Evolutionary conservation across 1,284 basidiomycete species (phyloP).

Genomic region (Pterula multifida): DNA sequence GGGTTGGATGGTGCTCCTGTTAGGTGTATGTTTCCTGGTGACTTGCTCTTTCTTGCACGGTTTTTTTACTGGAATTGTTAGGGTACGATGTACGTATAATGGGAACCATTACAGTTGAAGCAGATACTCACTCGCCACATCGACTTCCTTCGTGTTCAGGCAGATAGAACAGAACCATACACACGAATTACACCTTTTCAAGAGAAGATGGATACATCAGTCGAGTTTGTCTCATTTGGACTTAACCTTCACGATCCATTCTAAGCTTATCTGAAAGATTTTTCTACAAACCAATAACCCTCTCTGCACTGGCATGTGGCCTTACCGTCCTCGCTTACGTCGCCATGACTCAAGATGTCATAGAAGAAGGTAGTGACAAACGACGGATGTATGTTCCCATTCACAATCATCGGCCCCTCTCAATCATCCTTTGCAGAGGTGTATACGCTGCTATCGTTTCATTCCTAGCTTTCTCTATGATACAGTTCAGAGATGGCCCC

Average conservation of each 20-base stretch:
- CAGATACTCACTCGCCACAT: slow-evolving; percentile 1
- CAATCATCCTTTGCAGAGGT: slow-evolving; percentile 31
- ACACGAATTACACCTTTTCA: slow-evolving; percentile 72
- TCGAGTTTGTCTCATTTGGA: slow-evolving; percentile 45
- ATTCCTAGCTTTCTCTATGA: slow-evolving; percentile 69
- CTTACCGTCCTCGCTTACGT: slow-evolving; percentile 62
- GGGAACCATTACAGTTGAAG: neutral
- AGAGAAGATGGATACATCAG: slow-evolving; percentile 66
- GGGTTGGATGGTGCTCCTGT: slow-evolving; percentile 35
- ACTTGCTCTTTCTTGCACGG: slow-evolving; percentile 9
- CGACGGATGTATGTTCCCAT: slow-evolving; percentile 49
- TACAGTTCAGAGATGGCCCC: slow-evolving; percentile 79
- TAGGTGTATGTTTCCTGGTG: slow-evolving; percentile 24
- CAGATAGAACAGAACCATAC: slow-evolving; percentile 69
- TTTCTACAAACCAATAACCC: slow-evolving; percentile 71
- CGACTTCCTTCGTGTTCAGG: slow-evolving; percentile 35
- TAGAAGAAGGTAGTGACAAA: slow-evolving; percentile 71
- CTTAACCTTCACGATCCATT: slow-evolving; percentile 6
- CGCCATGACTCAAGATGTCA: slow-evolving; percentile 65
- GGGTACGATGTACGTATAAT: slow-evolving; percentile 36
- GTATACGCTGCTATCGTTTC: slow-evolving; percentile 56
- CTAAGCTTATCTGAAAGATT: slow-evolving; percentile 35
- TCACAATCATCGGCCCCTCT: slow-evolving; percentile 6
- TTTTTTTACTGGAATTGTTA: slow-evolving; percentile 14
- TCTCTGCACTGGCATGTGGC: slow-evolving; percentile 55